These are phyloP conservation scores for Phellopilus nigrolimitatus DNA, from an alignment of 1,284 basidiomycete species.

Conservation along the genomic window DNA sequence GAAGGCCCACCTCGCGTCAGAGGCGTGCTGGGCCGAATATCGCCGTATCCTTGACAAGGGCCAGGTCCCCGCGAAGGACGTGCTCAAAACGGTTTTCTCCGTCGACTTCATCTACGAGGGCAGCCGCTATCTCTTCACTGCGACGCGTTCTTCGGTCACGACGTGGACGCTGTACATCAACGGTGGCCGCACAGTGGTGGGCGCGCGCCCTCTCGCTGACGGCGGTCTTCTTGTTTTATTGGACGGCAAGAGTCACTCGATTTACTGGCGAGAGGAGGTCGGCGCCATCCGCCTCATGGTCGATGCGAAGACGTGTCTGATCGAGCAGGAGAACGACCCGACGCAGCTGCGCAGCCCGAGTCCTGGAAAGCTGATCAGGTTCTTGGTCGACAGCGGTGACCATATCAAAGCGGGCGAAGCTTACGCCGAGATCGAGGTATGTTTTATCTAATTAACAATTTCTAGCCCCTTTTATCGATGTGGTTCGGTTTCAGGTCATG, in stretches of 20 bases:
- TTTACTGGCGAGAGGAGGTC: constrained; percentile 99
- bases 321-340: constrained; percentile 99
- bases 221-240: constrained; percentile 91
- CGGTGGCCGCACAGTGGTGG: constrained; percentile 87
- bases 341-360: constrained; percentile 95
- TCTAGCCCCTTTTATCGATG: constrained; percentile 10
- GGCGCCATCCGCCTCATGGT: constrained; percentile 92
- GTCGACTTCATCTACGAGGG: constrained; percentile 99
- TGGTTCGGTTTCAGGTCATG: constrained; percentile 65
- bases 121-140: constrained; percentile 93
- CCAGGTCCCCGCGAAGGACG: constrained; percentile 92
- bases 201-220: constrained; percentile 87
- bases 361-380: constrained; percentile 95
- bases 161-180: constrained; percentile 96
- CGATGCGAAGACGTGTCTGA: constrained; percentile 95
- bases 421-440: constrained; percentile 96
- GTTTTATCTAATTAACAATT: constrained; percentile 21
- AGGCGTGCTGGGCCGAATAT: constrained; percentile 91
- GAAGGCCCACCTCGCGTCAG: constrained; percentile 89
- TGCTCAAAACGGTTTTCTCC: constrained; percentile 94
- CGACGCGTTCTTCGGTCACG: constrained; percentile 83
- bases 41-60: constrained; percentile 96
- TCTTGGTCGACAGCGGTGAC: constrained; percentile 95
- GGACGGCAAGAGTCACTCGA: constrained; percentile 92
- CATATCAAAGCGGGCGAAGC: constrained; percentile 95